Conservation (phyloP, 2,329 filamentous ascomycete genomes). For the Cercospora beticola region DNA sequence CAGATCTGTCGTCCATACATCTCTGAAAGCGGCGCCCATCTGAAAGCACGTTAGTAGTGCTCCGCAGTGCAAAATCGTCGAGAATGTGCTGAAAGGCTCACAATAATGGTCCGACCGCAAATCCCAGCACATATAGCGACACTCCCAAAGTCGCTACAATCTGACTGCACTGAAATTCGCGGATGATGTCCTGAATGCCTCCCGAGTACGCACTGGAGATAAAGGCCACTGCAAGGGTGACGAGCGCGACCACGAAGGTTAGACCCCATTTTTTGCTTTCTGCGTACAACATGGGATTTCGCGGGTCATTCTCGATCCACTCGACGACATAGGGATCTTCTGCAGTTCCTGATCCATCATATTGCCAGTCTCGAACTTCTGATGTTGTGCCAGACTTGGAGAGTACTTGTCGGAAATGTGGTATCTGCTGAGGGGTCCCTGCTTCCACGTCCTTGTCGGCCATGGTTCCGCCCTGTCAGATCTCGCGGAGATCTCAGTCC, state of each 20-base stretch:
- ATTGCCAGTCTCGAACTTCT: conserved; percentile 37
- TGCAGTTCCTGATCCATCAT: conserved; percentile 55
- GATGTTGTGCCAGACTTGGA: conserved; percentile 38
- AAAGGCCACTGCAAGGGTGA: conserved; percentile 68
- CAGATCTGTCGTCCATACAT: conserved; percentile 53
- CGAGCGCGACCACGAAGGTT: conserved; percentile 62
- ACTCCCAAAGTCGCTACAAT: conserved; percentile 62
- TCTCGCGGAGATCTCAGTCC: background rate
- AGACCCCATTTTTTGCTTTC: conserved; percentile 62
- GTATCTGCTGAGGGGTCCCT: conserved; percentile 30
- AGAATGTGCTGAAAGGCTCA: background rate
- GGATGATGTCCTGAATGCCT: conserved; percentile 55
- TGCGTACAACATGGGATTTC: conserved; percentile 64
- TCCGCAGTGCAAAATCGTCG: background rate
- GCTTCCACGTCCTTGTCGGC: conserved; percentile 37
- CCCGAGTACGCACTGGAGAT: conserved; percentile 67
- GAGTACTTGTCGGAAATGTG: conserved; percentile 36
- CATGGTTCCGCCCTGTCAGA: conserved; percentile 1
- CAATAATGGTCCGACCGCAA: conserved; percentile 52
- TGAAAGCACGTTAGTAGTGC: background rate
- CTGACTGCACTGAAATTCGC: conserved; percentile 53
- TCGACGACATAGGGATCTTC: conserved; percentile 67
- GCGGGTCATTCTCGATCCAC: conserved; percentile 65
- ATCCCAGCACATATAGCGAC: conserved; percentile 64
- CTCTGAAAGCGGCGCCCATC: conserved; percentile 62